A percentile compares a stretch with the other conserved stretches of the same genome.
These are phyloP conservation scores for Sordariomycetes sp. DNA, from an alignment of 2,329 filamentous ascomycete genomes.

Conservation along the genomic window DNA sequence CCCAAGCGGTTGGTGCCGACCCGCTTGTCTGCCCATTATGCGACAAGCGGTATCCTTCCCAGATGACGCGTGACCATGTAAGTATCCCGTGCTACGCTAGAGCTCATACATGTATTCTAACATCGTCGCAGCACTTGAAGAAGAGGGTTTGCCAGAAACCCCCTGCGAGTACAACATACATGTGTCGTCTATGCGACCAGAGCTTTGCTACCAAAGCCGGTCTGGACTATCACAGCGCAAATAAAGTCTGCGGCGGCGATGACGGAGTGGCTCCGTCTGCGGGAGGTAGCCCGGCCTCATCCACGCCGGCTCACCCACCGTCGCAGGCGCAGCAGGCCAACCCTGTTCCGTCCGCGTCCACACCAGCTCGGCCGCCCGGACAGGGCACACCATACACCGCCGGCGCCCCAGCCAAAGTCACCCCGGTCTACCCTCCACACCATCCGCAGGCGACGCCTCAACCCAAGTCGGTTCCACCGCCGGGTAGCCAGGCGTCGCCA, in stretches of 20 bases:
- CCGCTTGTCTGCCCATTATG: slow-evolving; percentile 8
- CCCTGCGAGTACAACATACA: slow-evolving; percentile 13
- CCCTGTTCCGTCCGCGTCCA: neutral
- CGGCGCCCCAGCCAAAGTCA: neutral
- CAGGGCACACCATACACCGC: too few relatives aligned
- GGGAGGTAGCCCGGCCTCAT: neutral
- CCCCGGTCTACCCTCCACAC: neutral
- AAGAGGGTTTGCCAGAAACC: slow-evolving; percentile 20
- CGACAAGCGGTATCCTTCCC: slow-evolving; percentile 7
- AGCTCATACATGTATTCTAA: neutral
- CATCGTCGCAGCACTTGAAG: slow-evolving; percentile 18
- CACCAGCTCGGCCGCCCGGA: neutral
- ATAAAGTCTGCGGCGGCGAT: slow-evolving; percentile 31
- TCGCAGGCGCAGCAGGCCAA: too few relatives aligned
- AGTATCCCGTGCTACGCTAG: slow-evolving; percentile 1
- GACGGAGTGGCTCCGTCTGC: neutral
- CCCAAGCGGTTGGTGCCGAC: neutral
- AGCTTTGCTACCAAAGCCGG: slow-evolving; percentile 28
- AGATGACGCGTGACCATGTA: slow-evolving; percentile 7
- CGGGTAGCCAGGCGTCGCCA: neutral
- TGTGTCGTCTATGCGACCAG: slow-evolving; percentile 34
- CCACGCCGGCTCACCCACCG: neutral
- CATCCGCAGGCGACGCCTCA: slow-evolving; percentile 5
- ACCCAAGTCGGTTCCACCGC: neutral
- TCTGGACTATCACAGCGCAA: slow-evolving; percentile 31